Evolutionary conservation across 306 rosid species (phyloP), one percentile per base, ranked within the genome.

Genomic region (Prunus campanulata): DNA sequence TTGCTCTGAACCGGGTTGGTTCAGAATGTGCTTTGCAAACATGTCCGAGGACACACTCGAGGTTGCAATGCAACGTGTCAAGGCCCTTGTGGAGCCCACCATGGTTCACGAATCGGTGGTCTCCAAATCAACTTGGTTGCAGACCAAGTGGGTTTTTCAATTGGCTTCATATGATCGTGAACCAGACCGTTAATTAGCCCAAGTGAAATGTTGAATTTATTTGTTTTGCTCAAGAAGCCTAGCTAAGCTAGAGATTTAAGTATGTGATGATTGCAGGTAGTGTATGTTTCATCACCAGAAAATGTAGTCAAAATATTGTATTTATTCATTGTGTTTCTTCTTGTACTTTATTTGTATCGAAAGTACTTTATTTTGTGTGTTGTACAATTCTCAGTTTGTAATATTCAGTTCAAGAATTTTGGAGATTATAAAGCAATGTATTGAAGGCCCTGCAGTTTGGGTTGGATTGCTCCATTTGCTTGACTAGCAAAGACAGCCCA

Each of bases 1-100:
- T 27, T 94, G 98, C 74, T 71, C 83, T 27, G 97, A 94, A 77
- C 96, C 98, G 0, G 98, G 98, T 3, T 94, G 98, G 98, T 94
- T 94, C 67, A 80, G 98, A 55, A 42, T 94, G 47, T 94, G 98
- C 82, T 94, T 90, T 72, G 93, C 98, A 6, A 90, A 94, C 61
- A 85, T 94, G 88, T 85, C 96, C 4, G 86, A 90, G 65, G 86
- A 87, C 32, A 86, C 96, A 0, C 82, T 94, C 5, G 66, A 39
- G 65, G 83, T 90, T 44, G 96, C 98, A 13, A 85, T 94, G 83
- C 48, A 30, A 42, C 86, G 98, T 19, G 70, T 94, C 62, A 86
- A 85, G 83, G 65, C 69, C 11, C 89, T 91, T 32, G 80, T 75
- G 2, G 82, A 75, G 19, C 55, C 83, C 8, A 16, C 49, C n/a